Evolutionary conservation across 2,329 filamentous ascomycete species (phyloP).

Genomic region (Pseudocercospora ulei): DNA sequence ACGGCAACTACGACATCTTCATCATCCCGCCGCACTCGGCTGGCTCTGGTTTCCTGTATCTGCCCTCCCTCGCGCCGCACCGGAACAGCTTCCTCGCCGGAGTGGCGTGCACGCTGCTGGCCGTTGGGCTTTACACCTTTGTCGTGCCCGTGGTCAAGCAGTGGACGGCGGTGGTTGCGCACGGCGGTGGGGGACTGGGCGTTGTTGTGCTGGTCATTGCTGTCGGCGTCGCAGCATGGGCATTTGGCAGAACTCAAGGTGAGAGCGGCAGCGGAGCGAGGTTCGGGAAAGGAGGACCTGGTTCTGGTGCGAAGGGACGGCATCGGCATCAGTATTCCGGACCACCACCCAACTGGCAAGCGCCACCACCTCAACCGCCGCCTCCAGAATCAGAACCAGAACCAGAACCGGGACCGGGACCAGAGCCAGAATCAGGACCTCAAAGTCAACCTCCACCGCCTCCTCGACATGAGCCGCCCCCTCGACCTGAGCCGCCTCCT

Average conservation of each 20-base stretch:
- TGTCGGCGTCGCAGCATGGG: constrained; percentile 71
- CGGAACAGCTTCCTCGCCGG: constrained; percentile 86
- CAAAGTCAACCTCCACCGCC: too few relatives aligned
- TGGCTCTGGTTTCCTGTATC: constrained; percentile 80
- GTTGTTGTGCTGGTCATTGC: constrained; percentile 61
- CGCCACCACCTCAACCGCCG: constrained; percentile 9
- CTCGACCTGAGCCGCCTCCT: too few relatives aligned
- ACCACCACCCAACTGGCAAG: constrained; percentile 22
- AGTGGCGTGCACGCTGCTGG: constrained; percentile 63
- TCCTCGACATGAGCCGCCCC: too few relatives aligned
- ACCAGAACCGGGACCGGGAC: constrained; percentile 7
- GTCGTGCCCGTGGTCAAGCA: constrained; percentile 62
- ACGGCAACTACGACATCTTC: constrained; percentile 94
- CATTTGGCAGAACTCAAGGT: constrained; percentile 55
- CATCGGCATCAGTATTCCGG: constrained; percentile 26
- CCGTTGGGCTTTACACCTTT: constrained; percentile 62
- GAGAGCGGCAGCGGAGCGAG: constrained; percentile 37
- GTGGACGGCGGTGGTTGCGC: constrained; percentile 63
- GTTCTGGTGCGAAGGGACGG: constrained; percentile 29
- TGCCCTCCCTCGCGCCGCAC: constrained; percentile 79
- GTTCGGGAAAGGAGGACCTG: constrained; percentile 27
- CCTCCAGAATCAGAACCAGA: constrained; percentile 11
- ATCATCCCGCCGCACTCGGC: constrained; percentile 87
- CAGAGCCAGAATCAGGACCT: too few relatives aligned
- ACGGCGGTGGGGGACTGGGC: constrained; percentile 58